Evolutionary conservation across 2,329 filamentous ascomycete genomes (phyloP), one percentile per base, ranked within the genome.

Genomic region (Biscogniauxia mediterranea): DNA sequence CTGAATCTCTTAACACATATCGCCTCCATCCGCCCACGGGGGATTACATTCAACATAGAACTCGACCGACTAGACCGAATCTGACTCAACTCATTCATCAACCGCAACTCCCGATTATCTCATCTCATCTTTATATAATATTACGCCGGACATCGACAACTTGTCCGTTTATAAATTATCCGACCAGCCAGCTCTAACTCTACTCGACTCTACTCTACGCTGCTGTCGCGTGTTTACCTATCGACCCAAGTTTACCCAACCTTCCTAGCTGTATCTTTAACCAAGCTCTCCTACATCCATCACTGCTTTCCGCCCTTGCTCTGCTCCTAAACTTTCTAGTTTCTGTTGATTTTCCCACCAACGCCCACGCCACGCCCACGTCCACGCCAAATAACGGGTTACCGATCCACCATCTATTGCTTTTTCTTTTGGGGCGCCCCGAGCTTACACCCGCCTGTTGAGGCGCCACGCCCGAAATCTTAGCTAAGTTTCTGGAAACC

Each of bases 341-440:
- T 46, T 46, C 38, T 46, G 38, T 46, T 46, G 38, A 46, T 11
- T 46, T 42, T 53, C 38, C 38, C 38, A n/a, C 15, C 38, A 46
- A 46, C 38, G 38, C 38, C 23, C 23, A 23, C 23, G 23, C 23
- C 23, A 23, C 23, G 23, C 23, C 23, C 23, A 23, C 23, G 23
- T 5, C 23, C 5, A 23, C 23, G 5, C 5, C 38, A 46, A n/a
- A 46, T 17, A 46, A 46, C 15, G 15, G 15, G 13, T 46, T 46
- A 46, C 13, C 15, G 17, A 46, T 46, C 54, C 46, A 62, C 61
- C 54, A 58, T 57, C 54, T 55, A 54, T 51, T 58, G 51, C 59
- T 57, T 52, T 55, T 54, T 20, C 28, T 54, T 42, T 42, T 59
- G 21, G 49, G 51, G 59, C 64, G 58, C 21, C 53, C 60, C 25